Evolutionary conservation across 208 protist species (phyloP), one percentile per base, ranked within the genome.

Genomic region (Trypanosoma scelopori): DNA sequence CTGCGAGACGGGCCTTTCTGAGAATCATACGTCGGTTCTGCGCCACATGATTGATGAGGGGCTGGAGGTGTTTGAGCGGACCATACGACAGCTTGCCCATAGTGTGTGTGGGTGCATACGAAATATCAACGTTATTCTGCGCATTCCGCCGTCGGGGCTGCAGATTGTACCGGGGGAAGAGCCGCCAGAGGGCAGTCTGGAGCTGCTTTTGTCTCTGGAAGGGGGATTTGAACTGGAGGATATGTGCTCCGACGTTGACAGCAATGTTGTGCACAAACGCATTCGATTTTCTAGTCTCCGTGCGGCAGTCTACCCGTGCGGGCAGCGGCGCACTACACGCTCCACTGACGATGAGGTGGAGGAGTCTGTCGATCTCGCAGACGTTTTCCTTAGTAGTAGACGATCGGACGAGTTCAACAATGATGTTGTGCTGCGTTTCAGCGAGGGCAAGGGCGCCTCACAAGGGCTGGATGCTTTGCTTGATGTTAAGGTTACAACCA

Each of bases 331-430:
- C 9, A 74, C 60, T 1, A 68, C 25, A 30, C 45, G 51, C 28
- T 23, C 16, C 27, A 61, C 49, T 20, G 69, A 74, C 16, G 61
- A 66, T 1, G 60, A 69, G 39, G 53, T 55, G 53, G 69, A 66
- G 20, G 69, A 74, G 39, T 60, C 60, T 58, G 69, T 74, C 16
- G 69, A 68, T 48, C 37, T 64, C 11, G 59, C 45, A 1, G 60
- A 68, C 49, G 60, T 74, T 37, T 74, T 74, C 51, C 55, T 74
- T 25, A 68, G 61, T 46, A 45, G 69, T 68, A 60, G 69, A 7
- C 18, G 30, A 22, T 22, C 52, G 25, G 53, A 67, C 28, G 61
- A 57, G 22, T 74, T 67, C 30, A 58, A 60, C 46, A 56, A 74
- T 35, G 53, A 58, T 18, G 30, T 74, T 37, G 48, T 56, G 15